Base-by-base conservation (phyloP, 1,284 basidiomycete species). In the Fistulina hepatica region DNA sequence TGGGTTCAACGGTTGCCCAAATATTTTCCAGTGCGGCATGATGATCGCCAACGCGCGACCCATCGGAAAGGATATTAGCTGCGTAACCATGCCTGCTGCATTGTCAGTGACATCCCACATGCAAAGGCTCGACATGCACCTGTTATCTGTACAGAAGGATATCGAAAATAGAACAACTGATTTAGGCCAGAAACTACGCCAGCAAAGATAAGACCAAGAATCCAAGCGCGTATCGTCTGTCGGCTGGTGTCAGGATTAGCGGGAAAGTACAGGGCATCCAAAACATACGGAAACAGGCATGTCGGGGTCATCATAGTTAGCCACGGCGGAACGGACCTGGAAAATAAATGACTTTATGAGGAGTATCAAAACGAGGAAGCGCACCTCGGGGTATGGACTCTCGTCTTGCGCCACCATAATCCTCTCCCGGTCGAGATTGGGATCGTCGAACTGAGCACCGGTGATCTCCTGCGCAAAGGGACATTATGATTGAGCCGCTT, bases 351-450 rank as follows among this genome's bases (percentile, higher is more conserved):
- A n/a, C n/a, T n/a, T n/a, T n/a, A n/a, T n/a, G n/a, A n/a, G n/a
- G n/a, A n/a, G n/a, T n/a, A n/a, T n/a, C n/a, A n/a, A n/a, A n/a
- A 76, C 73, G 17, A 70, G 70, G 22, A 72, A 72, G 21, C 75
- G 67, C 15, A 77, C 75, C 48, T 76, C 73, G 6, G 72, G 71
- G 49, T 76, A 77, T 10, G 74, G 74, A 36, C 66, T 71, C 38
- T 72, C 70, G 44, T 73, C 68, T 41, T 67, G 64, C 28, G 15
- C 15, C 9, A 13, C 28, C 19, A 16, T 19, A n/a, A 31, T 11
- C 9, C 15, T 15, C 12, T 31, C 28, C 15, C 19, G 28, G 15
- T 31, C 10, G 28, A 31, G 19, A 19, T 31, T 31, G 28, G 28
- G 28, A 19, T 31, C 28, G 28, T 31, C 28, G 9, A n/a, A 11